Conservation (phyloP, 2,329 filamentous ascomycete species). For the Paraphaeosphaeria minitans region DNA sequence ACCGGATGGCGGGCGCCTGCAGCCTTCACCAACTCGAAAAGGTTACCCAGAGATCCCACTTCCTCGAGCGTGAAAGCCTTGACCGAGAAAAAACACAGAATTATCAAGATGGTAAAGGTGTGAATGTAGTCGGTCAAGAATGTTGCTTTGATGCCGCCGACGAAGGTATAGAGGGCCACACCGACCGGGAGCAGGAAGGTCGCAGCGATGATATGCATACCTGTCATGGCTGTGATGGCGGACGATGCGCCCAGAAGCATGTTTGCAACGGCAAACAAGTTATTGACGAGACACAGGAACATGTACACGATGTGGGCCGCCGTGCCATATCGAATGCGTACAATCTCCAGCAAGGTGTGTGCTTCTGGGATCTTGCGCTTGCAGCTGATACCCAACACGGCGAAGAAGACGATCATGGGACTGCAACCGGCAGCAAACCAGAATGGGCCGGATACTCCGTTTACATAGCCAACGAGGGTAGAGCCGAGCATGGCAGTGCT, state of each 20-base stretch:
- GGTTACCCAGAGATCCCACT: slow-evolving; percentile 54
- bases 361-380: slow-evolving; percentile 60
- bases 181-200: slow-evolving; percentile 51
- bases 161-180: slow-evolving; percentile 36
- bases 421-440: slow-evolving; percentile 62
- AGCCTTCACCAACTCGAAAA: slow-evolving; percentile 58
- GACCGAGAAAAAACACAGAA: slow-evolving; percentile 56
- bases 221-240: slow-evolving; percentile 51
- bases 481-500: slow-evolving; percentile 59
- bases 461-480: slow-evolving; percentile 35
- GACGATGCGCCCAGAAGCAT: slow-evolving; percentile 57
- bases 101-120: slow-evolving; percentile 60
- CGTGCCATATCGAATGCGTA: slow-evolving; percentile 57
- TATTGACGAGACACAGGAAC: slow-evolving; percentile 59
- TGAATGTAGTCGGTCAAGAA: slow-evolving; percentile 60
- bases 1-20: slow-evolving; percentile 55
- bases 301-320: slow-evolving; percentile 59
- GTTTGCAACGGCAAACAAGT: slow-evolving; percentile 59
- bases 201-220: slow-evolving; percentile 57
- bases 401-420: slow-evolving; percentile 62
- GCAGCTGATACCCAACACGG: slow-evolving; percentile 57
- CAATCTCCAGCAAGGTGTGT: slow-evolving; percentile 60
- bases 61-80: slow-evolving; percentile 55
- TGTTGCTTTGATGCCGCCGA: slow-evolving; percentile 25
- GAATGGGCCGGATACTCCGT: slow-evolving; percentile 61